Evolutionary conservation across 495 filamentous ascomycete genomes (phyloP), one percentile per base, ranked within the genome.

Genomic region (Penicillium waksmanii): DNA sequence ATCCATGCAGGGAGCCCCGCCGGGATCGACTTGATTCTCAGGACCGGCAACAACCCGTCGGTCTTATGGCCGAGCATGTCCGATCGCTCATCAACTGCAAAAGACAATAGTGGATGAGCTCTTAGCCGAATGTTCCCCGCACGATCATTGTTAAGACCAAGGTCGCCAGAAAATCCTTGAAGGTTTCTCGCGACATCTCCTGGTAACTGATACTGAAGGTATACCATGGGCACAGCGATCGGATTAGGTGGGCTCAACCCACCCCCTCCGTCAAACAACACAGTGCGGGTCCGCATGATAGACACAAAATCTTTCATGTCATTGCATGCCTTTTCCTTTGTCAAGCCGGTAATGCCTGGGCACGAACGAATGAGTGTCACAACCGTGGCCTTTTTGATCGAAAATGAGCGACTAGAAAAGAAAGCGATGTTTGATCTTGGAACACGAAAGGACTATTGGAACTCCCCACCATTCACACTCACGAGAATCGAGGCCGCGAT

Each of bases 281-380:
- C 64, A 0, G 75, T 77, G 9, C 66, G 73, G 3, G 71, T 78
- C 15, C 63, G 64, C 15, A 68, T 74, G 51, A 66, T 76, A 13
- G 72, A 78, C 53, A 75, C 74, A 15, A 73, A 66, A 17, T 67
- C 67, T 4, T 55, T 66, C 31, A 68, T 77, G 55, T 61, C 68
- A 15, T 58, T 71, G 0, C 61, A 66, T 21, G 64, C 72, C 12
- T 48, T 64, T 12, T 57, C 67, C 12, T 74, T 78, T 27, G 57
- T 78, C 17, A 56, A 77, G 21, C 75, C 73, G 9, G 64, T 73
- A 13, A 57, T 70, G 21, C 58, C 66, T 10, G 68, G 73, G 10
- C 72, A 75, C 54, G 73, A 78, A 49, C 44, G 38, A 12, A 55
- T 78, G 35, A 75, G 71, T 47, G 54, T 77, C 36, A 69, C 70